Base-by-base conservation (phyloP, 768 basidiomycete genomes). In the Agrocybe chaxingu region DNA sequence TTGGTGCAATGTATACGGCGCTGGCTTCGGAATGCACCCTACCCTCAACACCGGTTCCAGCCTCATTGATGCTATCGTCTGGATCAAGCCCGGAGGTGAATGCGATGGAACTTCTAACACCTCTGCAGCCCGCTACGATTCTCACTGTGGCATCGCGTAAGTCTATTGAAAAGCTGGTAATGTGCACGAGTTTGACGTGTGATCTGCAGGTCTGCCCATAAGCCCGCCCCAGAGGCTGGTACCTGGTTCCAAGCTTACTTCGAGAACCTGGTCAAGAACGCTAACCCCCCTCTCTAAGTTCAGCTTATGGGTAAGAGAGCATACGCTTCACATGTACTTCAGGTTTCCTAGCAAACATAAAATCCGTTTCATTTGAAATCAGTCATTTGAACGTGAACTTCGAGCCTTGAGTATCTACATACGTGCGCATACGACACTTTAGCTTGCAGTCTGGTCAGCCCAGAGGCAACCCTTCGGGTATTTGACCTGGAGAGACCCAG, bases 191-290 rank as follows among this genome's bases (percentile, higher is more conserved):
- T 24, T 5, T 24, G 24, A 24, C 24, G 24, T 5, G 24, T 24
- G 3, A 5, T 24, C 24, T 24, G 24, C 24, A 24, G 24, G 24
- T 24, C 24, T 61, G 79, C 81, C 45, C 62, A 66, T 37, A 69
- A 73, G 52, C 78, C 78, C 44, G 79, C 82, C 8, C 82, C 82
- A 31, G 79, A 83, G 62, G 82, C 82, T 43, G 82, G 82, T 31
- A 74, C 77, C 38, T 85, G 83, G 82, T 83, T 83, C 81, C 81
- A 85, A 71, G 68, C 73, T n/a, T 85, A 78, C 71, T 85, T 85
- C 66, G 64, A 71, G 63, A 71, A 69, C n/a, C 65, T 85, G 48
- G 79, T 85, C 40, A 64, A 63, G 49, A 70, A 72, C 38, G 81
- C 81, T 46, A 80, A 71, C 67, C 81, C 82, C 3, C 36, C 80